These are phyloP conservation scores for Trypanosoma melophagium DNA, from an alignment of 208 protist genomes.

Conservation along the genomic window DNA sequence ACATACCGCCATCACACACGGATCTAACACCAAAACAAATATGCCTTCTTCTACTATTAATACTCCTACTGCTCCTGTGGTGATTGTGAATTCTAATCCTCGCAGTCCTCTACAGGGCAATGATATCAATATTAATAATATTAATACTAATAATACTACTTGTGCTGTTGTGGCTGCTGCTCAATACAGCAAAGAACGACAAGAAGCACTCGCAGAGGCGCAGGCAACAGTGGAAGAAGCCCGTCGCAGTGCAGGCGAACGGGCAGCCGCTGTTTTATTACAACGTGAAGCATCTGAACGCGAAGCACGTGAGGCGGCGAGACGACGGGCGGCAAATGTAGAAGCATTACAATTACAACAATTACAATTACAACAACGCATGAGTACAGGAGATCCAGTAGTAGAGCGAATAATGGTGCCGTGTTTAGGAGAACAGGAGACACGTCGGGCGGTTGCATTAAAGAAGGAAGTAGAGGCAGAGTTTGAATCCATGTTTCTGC, in stretches of 20 bases:
- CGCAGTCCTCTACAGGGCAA: too few relatives aligned
- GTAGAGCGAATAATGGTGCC: too few relatives aligned
- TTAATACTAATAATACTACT: constrained; percentile 5
- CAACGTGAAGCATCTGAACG: constrained; percentile 23
- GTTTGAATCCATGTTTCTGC: constrained; percentile 20
- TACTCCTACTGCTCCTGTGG: background rate
- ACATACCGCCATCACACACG: constrained; percentile 6
- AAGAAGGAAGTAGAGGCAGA: constrained; percentile 15
- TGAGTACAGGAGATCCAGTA: background rate
- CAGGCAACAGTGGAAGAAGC: background rate
- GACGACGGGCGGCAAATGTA: constrained; percentile 15
- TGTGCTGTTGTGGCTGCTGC: constrained; percentile 10
- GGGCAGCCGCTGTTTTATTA: constrained; percentile 26
- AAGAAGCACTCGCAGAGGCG: background rate
- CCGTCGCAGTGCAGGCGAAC: constrained; percentile 33
- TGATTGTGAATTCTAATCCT: too few relatives aligned
- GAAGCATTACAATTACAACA: constrained; percentile 9
- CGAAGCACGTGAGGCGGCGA: constrained; percentile 19
- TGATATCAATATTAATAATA: too few relatives aligned
- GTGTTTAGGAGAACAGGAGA: background rate
- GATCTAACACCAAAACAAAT: too few relatives aligned
- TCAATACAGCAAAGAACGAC: constrained; percentile 14
- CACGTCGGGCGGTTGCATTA: background rate
- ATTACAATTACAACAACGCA: background rate
- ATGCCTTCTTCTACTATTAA: too few relatives aligned